Conservation (phyloP, 148 eudicot genomes). For the Rhododendron simsii region DNA sequence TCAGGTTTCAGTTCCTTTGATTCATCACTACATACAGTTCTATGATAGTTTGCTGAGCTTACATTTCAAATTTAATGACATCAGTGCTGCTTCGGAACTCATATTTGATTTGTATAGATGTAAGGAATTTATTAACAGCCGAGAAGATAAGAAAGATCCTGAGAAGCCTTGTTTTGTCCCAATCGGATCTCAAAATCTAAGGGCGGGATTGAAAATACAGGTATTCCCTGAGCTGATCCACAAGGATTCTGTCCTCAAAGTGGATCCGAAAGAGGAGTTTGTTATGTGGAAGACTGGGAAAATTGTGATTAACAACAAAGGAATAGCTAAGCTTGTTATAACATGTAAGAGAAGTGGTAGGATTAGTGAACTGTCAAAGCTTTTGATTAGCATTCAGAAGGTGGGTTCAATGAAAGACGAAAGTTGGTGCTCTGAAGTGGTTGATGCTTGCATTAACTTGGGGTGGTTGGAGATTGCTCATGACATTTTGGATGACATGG, state of each 20-base stretch:
- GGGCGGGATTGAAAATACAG: conserved; percentile 47
- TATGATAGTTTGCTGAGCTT: conserved; percentile 64
- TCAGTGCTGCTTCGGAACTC: conserved; percentile 60
- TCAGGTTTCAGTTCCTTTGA: conserved; percentile 39
- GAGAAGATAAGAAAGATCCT: conserved; percentile 21
- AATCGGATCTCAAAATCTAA: conserved; percentile 63
- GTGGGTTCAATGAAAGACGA: conserved; percentile 17
- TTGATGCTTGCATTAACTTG: conserved; percentile 61
- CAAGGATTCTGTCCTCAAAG: conserved; percentile 43
- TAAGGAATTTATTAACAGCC: conserved; percentile 22
- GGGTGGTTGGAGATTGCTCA: conserved; percentile 94
- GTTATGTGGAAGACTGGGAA: conserved; percentile 42
- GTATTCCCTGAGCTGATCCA: conserved; percentile 53
- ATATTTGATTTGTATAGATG: conserved; percentile 46
- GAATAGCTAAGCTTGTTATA: conserved; percentile 51
- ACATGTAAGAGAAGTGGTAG: conserved; percentile 45
- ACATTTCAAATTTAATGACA: conserved; percentile 67
- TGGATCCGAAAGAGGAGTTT: conserved; percentile 44
- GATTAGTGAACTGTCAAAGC: conserved; percentile 56
- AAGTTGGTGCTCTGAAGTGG: conserved; percentile 46
- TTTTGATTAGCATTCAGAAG: conserved; percentile 45
- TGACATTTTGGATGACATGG: conserved; percentile 85
- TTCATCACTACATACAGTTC: conserved; percentile 52
- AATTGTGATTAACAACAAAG: conserved; percentile 55
- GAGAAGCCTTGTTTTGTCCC: conserved; percentile 42